These are phyloP conservation scores for Quambalaria eucalypti DNA, from an alignment of 1,284 basidiomycete species.

Conservation along the genomic window DNA sequence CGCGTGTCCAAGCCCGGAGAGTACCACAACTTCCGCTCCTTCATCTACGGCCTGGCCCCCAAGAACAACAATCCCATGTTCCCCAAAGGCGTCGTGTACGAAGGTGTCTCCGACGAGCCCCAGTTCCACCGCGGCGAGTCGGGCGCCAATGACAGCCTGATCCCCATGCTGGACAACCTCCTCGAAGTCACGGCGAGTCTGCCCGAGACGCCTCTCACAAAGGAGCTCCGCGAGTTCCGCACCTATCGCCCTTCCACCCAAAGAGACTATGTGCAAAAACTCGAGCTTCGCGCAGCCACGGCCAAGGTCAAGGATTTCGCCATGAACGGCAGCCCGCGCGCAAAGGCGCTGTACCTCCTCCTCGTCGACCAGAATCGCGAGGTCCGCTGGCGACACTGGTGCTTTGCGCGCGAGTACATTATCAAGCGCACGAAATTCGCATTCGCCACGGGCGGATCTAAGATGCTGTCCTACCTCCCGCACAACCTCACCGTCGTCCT, in stretches of 20 bases:
- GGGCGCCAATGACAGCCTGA: constrained; percentile 34
- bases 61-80: constrained; percentile 41
- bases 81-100: constrained; percentile 39
- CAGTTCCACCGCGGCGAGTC: constrained; percentile 26
- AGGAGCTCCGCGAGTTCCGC: constrained; percentile 39
- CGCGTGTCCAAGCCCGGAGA: constrained; percentile 19
- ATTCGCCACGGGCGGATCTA: constrained; percentile 39
- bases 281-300: constrained; percentile 28
- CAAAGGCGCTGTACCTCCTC: constrained; percentile 37
- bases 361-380: constrained; percentile 40
- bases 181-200: constrained; percentile 38
- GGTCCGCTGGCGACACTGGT: constrained; percentile 41
- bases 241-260: constrained; percentile 35
- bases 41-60: constrained; percentile 43
- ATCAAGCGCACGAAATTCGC: constrained; percentile 30
- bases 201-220: constrained; percentile 40
- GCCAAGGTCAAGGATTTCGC: constrained; percentile 22
- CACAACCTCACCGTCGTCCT: constrained; percentile 33
- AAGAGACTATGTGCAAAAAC: constrained; percentile 26
- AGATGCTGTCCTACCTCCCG: constrained; percentile 40
- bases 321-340: constrained; percentile 10
- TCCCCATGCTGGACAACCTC: constrained; percentile 39
- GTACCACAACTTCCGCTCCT: constrained; percentile 39
- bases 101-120: constrained; percentile 23
- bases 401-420: constrained; percentile 40